Conservation (phyloP, 768 basidiomycete genomes). For the Lactifluus pinguis region DNA sequence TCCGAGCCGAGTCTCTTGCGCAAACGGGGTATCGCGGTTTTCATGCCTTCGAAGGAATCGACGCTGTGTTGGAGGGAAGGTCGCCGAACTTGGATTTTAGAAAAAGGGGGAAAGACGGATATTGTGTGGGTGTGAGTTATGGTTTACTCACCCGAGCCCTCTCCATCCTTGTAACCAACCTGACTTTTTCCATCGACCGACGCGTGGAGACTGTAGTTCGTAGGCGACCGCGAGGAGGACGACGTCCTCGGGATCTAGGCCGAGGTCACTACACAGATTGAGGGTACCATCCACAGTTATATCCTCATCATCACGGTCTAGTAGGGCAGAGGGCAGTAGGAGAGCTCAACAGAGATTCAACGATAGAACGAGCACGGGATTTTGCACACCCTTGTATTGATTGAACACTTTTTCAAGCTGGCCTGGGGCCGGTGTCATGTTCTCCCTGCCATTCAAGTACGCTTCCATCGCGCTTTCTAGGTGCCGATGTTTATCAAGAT, state of each 20-base stretch:
- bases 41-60: conserved; percentile 59
- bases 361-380: not conserved
- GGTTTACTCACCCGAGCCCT: conserved; percentile 44
- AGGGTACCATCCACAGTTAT: conserved; percentile 78
- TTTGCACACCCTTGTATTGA: conserved; percentile 33
- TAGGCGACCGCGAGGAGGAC: conserved; percentile 76
- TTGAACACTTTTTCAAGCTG: conserved; percentile 36
- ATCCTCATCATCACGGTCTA: conserved; percentile 50
- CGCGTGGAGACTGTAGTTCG: conserved; percentile 64
- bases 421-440: conserved; percentile 15
- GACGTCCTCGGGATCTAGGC: conserved; percentile 69
- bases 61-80: conserved; percentile 33
- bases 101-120: not conserved
- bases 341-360: not conserved
- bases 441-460: conserved; percentile 49
- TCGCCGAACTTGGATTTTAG: not conserved
- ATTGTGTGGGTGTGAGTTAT: not conserved
- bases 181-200: conserved; percentile 62
- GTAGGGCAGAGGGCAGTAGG: not conserved
- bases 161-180: conserved; percentile 84
- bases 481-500: conserved; percentile 59
- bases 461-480: conserved; percentile 68
- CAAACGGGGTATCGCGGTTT: conserved; percentile 42
- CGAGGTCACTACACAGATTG: conserved; percentile 60
- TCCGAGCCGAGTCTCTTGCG: conserved; percentile 54